Percentiles rank a stretch among this genome's conserved stretches.
Conservation (phyloP, 306 rosid species). For the Corylus avellana region DNA sequence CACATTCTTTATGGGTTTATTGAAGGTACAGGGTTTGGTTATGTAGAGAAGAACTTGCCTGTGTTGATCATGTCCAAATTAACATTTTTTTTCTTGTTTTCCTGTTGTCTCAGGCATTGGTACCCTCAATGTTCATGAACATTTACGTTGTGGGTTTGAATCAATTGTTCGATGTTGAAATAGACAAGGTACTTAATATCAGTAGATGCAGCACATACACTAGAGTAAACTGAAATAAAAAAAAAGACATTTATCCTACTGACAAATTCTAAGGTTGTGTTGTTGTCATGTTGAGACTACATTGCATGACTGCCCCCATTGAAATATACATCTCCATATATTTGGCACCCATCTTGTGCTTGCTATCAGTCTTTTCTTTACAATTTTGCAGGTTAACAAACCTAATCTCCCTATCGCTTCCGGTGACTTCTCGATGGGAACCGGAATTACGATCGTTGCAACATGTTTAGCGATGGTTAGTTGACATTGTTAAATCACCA, state of each 20-base stretch:
- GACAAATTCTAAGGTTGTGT: neutral
- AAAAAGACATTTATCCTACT: neutral
- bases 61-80: neutral
- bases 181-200: conserved; percentile 21
- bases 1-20: conserved; percentile 18
- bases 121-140: conserved; percentile 27
- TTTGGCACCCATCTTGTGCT: neutral
- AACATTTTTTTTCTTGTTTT: neutral
- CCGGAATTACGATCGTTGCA: conserved; percentile 24
- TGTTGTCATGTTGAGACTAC: too few species aligned
- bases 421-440: conserved; percentile 26
- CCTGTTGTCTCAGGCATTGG: conserved; percentile 23
- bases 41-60: neutral
- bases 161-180: conserved; percentile 28
- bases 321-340: neutral
- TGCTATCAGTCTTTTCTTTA: neutral
- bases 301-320: neutral
- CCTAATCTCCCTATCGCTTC: conserved; percentile 31
- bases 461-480: conserved; percentile 21
- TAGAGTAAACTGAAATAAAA: neutral
- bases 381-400: conserved; percentile 24
- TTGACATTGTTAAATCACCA: neutral
- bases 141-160: conserved; percentile 30
- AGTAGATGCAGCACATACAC: neutral
- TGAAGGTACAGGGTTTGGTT: conserved; percentile 21